phyloP scores from a whole-genome alignment of 768 basidiomycete genomes.

The Amanita pseudoporphyria region DNA sequence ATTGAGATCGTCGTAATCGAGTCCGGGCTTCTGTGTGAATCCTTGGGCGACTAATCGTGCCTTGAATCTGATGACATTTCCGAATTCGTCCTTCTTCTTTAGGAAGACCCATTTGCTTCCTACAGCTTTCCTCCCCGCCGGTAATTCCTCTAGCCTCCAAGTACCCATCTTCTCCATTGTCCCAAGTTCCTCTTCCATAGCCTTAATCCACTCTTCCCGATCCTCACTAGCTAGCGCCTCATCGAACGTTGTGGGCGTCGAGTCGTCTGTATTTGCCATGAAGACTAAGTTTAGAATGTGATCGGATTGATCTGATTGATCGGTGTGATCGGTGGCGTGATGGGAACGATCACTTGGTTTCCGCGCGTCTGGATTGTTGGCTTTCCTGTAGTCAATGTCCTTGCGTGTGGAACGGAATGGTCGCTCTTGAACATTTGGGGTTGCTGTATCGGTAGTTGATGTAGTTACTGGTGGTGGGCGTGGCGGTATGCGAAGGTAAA shows the following conservation, averaged over 20 bases:
- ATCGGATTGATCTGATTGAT: no score
- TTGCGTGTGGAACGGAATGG: not conserved
- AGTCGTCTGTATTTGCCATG: not conserved
- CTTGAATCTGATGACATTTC: no score
- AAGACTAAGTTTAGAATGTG: no score
- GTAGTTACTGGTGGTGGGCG: not conserved
- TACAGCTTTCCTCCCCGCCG: slow-evolving; percentile 9
- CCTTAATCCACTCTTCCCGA: slow-evolving; percentile 10
- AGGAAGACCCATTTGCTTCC: slow-evolving; percentile 19
- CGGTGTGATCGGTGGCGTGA: not conserved
- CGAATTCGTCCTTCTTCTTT: slow-evolving; percentile 20
- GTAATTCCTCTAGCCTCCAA: slow-evolving; percentile 15
- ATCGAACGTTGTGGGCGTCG: not conserved
- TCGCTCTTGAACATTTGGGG: not conserved
- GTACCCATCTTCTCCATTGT: slow-evolving; percentile 12
- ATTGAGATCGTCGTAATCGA: no score
- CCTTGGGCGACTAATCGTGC: no score
- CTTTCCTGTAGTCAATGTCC: no score
- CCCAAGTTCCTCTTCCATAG: slow-evolving; percentile 15
- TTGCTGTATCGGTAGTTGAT: not conserved
- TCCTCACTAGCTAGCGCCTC: slow-evolving; percentile 12
- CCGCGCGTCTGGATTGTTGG: no score
- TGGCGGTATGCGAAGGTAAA: not conserved
- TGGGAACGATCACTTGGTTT: not conserved
- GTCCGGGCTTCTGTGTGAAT: no score